Base-by-base conservation (phyloP, 2,329 filamentous ascomycete genomes). In the Penicillium sp. region DNA sequence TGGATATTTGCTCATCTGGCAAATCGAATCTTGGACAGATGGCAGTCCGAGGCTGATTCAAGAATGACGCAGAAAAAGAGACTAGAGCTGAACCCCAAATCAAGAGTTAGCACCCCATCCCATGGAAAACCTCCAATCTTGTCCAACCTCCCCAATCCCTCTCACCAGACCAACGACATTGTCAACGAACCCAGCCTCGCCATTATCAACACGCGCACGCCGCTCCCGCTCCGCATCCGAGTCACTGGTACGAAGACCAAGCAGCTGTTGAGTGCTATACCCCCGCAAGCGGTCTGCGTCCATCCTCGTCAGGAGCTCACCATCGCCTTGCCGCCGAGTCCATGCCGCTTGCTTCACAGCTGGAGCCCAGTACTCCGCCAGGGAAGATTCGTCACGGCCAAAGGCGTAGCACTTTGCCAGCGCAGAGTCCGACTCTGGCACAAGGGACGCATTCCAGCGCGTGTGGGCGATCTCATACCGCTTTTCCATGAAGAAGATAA, bases 301-400 rank as follows among this genome's bases (percentile, higher is more conserved):
- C 38, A 60, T 36, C 23, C 56, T 42, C 4, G 63, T 66, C 14
- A 66, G 40, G 23, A 61, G 39, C 36, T 46, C 36, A 23, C 23
- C 64, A 38, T 65, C 23, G 5, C 23, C 60, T 10, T 44, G 47
- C 10, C 65, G 60, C 13, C 67, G 61, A 35, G 57, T 60, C 67
- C 71, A 66, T 5, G 72, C 73, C 23, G 72, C 71, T 41, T 70
- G 67, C 38, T 69, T 69, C 8, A 75, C 67, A 48, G 68, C 71
- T 4, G 70, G 67, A 0, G 66, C 67, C 61, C 71, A 70, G 42
- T 65, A 63, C 26, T 69, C 63, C 11, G 66, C 67, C 34, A 74
- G 62, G 1, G 54, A 46, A 6, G 61, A 57, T 41, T 73, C 71
- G 16, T 66, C 60, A 2, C 58, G 61, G 11, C 60, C 58, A 3